Evolutionary conservation across 306 rosid species (phyloP).

Genomic region (Medicago truncatula): MtrunA17r5.0-ANR NC_053049.1:24859001-24859500

Average conservation of each 20-base stretch:
- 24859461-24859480: background rate
- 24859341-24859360: background rate
- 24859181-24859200: slow-evolving; percentile 12
- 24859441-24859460: slow-evolving; percentile 1
- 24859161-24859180: background rate
- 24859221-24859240: slow-evolving; percentile 22
- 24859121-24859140: slow-evolving; percentile 25
- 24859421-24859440: background rate
- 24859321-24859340: background rate
- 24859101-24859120: slow-evolving; percentile 4
- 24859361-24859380: background rate
- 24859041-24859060: slow-evolving; percentile 67
- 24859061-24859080: slow-evolving; percentile 69
- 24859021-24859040: slow-evolving; percentile 69
- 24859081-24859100: slow-evolving; percentile 82
- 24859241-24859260: background rate
- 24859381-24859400: slow-evolving; percentile 11
- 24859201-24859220: slow-evolving; percentile 4
- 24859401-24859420: slow-evolving; percentile 17
- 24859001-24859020: slow-evolving; percentile 91
- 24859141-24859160: slow-evolving; percentile 22
- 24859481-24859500: slow-evolving; percentile 24
- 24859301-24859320: slow-evolving; percentile 24
- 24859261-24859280: slow-evolving; percentile 20
- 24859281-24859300: slow-evolving; percentile 12